These are phyloP conservation scores for Tillandsia leiboldiana DNA, from an alignment of 176 grass and related monocot genomes.

Conservation along the genomic window DNA sequence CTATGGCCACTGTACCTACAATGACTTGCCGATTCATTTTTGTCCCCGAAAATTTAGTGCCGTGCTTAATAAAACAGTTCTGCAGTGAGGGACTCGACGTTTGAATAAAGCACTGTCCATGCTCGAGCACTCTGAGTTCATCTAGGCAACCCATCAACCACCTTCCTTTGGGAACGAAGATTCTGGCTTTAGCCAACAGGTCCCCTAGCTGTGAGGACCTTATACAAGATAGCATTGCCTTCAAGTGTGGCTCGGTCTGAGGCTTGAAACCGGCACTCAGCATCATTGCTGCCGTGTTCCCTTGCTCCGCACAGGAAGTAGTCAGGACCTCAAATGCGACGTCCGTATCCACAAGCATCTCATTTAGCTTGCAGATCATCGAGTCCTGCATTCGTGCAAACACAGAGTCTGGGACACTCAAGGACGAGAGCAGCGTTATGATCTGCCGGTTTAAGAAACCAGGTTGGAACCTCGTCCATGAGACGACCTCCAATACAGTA, in stretches of 20 bases:
- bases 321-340: slow-evolving; percentile 68
- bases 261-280: slow-evolving; percentile 68
- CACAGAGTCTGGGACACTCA: slow-evolving; percentile 46
- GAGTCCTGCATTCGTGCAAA: slow-evolving; percentile 57
- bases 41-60: slow-evolving; percentile 31
- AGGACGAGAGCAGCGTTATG: slow-evolving; percentile 59
- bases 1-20: slow-evolving; percentile 64
- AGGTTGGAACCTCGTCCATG: slow-evolving; percentile 77
- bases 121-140: slow-evolving; percentile 62
- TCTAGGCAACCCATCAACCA: slow-evolving; percentile 96
- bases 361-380: slow-evolving; percentile 60
- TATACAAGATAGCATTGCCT: slow-evolving; percentile 67
- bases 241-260: slow-evolving; percentile 69
- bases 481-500: slow-evolving; percentile 57
- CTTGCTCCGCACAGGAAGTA: slow-evolving; percentile 67
- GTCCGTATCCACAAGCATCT: slow-evolving; percentile 46
- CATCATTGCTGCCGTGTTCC: slow-evolving; percentile 62
- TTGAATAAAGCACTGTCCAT: slow-evolving; percentile 84
- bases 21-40: slow-evolving; percentile 43
- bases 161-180: slow-evolving; percentile 78
- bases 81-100: slow-evolving; percentile 40
- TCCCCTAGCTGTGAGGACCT: slow-evolving; percentile 56
- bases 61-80: slow-evolving; percentile 69
- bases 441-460: slow-evolving; percentile 93
- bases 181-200: slow-evolving; percentile 60